Conservation (phyloP, 176 grass and related monocot species). For the Musa schizocarpa region DNA sequence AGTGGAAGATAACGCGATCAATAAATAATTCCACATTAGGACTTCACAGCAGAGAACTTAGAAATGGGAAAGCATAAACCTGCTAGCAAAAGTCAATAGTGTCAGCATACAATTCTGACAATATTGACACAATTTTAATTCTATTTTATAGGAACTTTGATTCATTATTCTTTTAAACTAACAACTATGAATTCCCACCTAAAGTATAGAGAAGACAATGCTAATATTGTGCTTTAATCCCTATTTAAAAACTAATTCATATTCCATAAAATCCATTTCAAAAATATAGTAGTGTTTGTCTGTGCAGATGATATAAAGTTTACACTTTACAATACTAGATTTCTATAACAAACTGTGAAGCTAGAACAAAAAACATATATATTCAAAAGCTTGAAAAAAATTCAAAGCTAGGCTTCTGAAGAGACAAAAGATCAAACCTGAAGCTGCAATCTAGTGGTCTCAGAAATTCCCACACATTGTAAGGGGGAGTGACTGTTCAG, state of each 20-base stretch:
- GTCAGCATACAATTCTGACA: too few species aligned
- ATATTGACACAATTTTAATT: too few species aligned
- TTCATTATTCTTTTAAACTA: background rate
- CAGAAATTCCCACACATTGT: slow-evolving; percentile 29
- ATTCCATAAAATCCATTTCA: too few species aligned
- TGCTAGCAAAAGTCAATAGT: too few species aligned
- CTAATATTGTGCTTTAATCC: background rate
- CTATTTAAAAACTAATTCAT: background rate
- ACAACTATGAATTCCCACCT: background rate
- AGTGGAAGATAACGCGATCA: background rate
- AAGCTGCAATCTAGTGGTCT: slow-evolving; percentile 55
- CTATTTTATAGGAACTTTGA: background rate
- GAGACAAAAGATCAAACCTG: slow-evolving; percentile 47
- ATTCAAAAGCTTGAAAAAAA: background rate
- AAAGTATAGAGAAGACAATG: background rate
- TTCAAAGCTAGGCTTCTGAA: background rate
- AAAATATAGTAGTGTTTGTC: background rate
- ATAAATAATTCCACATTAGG: background rate
- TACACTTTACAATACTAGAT: background rate
- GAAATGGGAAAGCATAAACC: too few species aligned
- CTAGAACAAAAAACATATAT: background rate
- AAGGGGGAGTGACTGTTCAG: slow-evolving; percentile 33
- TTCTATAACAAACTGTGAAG: background rate
- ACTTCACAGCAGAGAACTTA: background rate
- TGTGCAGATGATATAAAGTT: background rate